These are phyloP conservation scores for Strobilomyces confusus DNA, from an alignment of 768 basidiomycete species.

Conservation along the genomic window DNA sequence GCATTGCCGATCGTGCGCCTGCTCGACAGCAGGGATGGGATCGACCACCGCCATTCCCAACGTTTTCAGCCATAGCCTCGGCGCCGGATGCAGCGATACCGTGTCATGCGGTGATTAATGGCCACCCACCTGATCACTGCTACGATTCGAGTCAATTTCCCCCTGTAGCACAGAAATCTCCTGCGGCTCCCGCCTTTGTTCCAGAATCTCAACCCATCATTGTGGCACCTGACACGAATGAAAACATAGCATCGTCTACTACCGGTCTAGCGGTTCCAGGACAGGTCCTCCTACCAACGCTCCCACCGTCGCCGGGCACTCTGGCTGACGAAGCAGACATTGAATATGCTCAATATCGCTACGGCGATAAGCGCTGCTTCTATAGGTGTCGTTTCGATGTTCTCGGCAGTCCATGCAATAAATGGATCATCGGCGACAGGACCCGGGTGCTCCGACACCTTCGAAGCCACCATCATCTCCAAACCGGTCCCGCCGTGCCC, in stretches of 20 bases:
- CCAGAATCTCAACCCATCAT: slow-evolving; percentile 2
- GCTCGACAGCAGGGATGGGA: slow-evolving; percentile 4
- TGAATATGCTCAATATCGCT: slow-evolving; percentile 20
- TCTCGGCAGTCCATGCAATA: slow-evolving; percentile 22
- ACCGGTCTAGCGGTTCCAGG: neutral
- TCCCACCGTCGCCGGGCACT: neutral
- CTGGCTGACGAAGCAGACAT: slow-evolving; percentile 18
- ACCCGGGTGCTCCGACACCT: slow-evolving; percentile 26
- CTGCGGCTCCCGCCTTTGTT: neutral
- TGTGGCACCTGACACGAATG: neutral
- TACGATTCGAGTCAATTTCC: neutral
- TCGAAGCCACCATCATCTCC: slow-evolving; percentile 21
- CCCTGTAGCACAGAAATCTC: neutral
- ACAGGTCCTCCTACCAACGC: neutral
- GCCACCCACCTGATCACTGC: neutral
- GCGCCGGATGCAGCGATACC: neutral
- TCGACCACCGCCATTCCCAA: neutral
- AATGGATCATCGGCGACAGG: slow-evolving; percentile 26
- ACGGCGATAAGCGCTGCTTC: slow-evolving; percentile 15
- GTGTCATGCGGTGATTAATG: neutral
- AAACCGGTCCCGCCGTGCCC: slow-evolving; percentile 11
- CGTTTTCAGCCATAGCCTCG: neutral
- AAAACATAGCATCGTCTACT: slow-evolving; percentile 1
- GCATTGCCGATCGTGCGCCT: slow-evolving; percentile 10
- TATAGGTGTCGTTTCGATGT: slow-evolving; percentile 27